Base-by-base conservation (phyloP, 805 yeast species). In the Hanseniaspora clermontiae region DNA sequence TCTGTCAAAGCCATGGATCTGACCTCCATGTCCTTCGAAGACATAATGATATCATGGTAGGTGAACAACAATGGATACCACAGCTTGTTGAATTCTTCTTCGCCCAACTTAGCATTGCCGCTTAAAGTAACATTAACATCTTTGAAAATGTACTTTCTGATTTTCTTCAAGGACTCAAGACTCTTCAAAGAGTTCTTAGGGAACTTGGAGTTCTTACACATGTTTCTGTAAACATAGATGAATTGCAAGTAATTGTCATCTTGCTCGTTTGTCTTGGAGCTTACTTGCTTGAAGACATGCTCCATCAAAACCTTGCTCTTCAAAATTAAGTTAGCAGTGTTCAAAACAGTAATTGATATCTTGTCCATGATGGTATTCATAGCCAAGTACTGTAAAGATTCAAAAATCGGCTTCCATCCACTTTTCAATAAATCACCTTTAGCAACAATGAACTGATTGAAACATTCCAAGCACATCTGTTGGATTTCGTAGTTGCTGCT, bases 361-460 rank as follows among this genome's bases (percentile, higher is more conserved):
- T 46, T 56, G 40, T 56, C 58, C 49, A 51, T 50, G 0, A 45
- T 45, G 2, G 55, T 78, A 82, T 24, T 39, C 49, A 71, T 72
- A 3, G 95, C 91, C 5, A 95, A 88, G 52, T 77, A 81, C 5
- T 83, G 79, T 60, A 91, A 78, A 1, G 87, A 84, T 29, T 81
- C 84, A 64, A 93, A 81, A 55, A 95, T 82, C 0, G 97, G 82
- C 59, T 79, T 80, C 99, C 99, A 93, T 48, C 99, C 99, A 19
- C 97, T 89, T 65, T 81, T 83, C 60, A 93, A 85, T 58, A 79
- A 77, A 15, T 71, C 73, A 4, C 90, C 80, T 63, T 88, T 85
- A 29, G 88, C 82, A 60, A 80, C 72, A 42, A 93, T 81, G 82
- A 95, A 83, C 65, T 88, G 91, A 61, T 82, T 80, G 62, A 91